Evolutionary conservation across 176 grass and related monocot species (phyloP), one percentile per base, ranked within the genome.

Genomic region (Zoysia japonica): DNA sequence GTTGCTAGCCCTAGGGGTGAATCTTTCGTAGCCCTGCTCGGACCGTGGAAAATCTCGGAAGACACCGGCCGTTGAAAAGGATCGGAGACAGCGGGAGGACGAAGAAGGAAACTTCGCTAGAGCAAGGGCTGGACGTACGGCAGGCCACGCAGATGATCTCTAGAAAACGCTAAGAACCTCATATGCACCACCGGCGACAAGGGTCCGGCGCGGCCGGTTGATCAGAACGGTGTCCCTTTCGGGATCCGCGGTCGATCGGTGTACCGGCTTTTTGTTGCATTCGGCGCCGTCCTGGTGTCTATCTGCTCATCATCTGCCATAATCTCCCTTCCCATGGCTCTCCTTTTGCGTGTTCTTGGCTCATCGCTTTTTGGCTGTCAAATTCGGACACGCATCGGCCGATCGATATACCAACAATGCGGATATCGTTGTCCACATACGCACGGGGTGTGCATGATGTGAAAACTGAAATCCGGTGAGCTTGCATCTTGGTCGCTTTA

Each of bases 161-260:
- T 57, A 57, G 75, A 85, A 72, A 72, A 53, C 59, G 40, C 75
- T 19, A 28, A 28, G 47, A 39, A 9, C 56, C 47, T 28, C 28
- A 28, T 28, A 28, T 78, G 47, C 67, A 7, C 11, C 28, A 9
- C 35, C 75, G 36, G 47, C 36, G 47, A 66, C 61, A 64, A 61
- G 59, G 12, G 28, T 28, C 28, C 28, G 28, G 28, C 28, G 28
- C 62, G 5, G 5, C 37, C 36, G 62, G 36, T 40, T 67, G n/a
- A 85, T 85, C 59, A 55, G 6, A 78, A 85, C 67, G 70, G 68
- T 49, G 48, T 65, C 75, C 16, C 64, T 85, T 47, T 65, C 59
- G 47, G 41, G 56, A 79, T 71, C n/a, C 54, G 9, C 28, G 28
- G 28, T 28, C 28, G 28, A 28, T 28, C 55, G 67, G 66, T 38